phyloP scores from a whole-genome alignment of 768 basidiomycete species.

The Gloeophyllum trabeum region DNA sequence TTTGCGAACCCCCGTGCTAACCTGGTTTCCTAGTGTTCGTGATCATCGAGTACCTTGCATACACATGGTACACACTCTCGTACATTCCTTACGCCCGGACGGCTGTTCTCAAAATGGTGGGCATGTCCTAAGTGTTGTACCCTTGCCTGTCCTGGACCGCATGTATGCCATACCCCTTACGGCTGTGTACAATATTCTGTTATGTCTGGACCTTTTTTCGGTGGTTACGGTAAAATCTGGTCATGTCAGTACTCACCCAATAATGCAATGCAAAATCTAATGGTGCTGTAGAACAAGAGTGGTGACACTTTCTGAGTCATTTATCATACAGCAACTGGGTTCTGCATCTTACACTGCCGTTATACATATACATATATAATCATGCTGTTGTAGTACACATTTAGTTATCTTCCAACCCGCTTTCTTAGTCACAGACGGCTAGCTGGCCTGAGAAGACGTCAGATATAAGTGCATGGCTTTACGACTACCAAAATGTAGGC shows the following conservation, averaged over 20 bases:
- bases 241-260: too few species aligned
- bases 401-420: not conserved
- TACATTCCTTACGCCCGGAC: conserved; percentile 89
- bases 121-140: too few species aligned
- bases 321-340: too few species aligned
- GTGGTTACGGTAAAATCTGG: too few species aligned
- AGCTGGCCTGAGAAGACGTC: not conserved
- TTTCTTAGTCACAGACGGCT: not conserved
- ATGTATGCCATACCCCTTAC: too few species aligned
- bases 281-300: too few species aligned
- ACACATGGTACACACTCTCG: conserved; percentile 78
- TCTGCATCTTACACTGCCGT: not conserved
- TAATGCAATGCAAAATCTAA: too few species aligned
- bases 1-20: conserved; percentile 1
- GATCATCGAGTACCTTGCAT: conserved; percentile 84
- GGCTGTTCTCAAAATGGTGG: conserved; percentile 57
- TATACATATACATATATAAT: conserved; percentile 7
- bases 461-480: too few species aligned
- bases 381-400: not conserved
- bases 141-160: too few species aligned
- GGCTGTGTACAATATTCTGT: too few species aligned
- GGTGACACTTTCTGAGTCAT: too few species aligned
- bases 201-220: too few species aligned
- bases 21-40: conserved; percentile 77
- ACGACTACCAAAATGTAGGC: not conserved